Evolutionary conservation across 106 monocot genomes (phyloP).

Genomic region (Triglochin maritima): DNA sequence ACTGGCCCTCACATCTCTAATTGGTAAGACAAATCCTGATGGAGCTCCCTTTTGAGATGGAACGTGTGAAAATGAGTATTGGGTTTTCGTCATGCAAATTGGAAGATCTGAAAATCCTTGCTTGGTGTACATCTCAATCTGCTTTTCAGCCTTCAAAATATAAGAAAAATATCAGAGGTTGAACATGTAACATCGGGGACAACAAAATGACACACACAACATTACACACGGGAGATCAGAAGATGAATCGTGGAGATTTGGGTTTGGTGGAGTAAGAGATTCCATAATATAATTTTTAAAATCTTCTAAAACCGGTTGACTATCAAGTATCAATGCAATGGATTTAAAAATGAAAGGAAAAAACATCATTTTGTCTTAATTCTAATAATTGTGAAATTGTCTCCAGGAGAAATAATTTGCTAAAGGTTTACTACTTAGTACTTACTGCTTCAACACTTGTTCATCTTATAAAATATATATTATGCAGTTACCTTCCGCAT

Average conservation of each 20-base stretch:
- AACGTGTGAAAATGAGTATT: constrained; percentile 86
- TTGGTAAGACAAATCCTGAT: constrained; percentile 69
- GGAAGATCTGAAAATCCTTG: constrained; percentile 87
- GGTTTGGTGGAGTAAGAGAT: too few relatives aligned
- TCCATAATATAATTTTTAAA: too few relatives aligned
- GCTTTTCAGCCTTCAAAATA: constrained; percentile 64
- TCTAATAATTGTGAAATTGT: background rate
- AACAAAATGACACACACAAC: background rate
- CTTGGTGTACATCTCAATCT: constrained; percentile 80
- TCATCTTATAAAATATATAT: background rate
- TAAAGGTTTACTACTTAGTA: background rate
- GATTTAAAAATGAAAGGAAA: too few relatives aligned
- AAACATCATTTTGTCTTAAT: too few relatives aligned
- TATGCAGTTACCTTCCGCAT: constrained; percentile 76
- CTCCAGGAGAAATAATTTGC: background rate
- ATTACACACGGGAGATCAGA: too few relatives aligned
- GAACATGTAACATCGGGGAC: background rate
- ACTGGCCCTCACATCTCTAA: constrained; percentile 88
- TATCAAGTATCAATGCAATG: too few relatives aligned
- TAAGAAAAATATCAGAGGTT: background rate
- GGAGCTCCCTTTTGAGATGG: constrained; percentile 90
- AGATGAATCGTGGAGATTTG: too few relatives aligned
- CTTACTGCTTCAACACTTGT: background rate
- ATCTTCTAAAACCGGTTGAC: too few relatives aligned
- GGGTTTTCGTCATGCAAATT: constrained; percentile 97